Evolutionary conservation across 2,329 filamentous ascomycete species (phyloP).

Genomic region (Aspergillus caelatus): DNA sequence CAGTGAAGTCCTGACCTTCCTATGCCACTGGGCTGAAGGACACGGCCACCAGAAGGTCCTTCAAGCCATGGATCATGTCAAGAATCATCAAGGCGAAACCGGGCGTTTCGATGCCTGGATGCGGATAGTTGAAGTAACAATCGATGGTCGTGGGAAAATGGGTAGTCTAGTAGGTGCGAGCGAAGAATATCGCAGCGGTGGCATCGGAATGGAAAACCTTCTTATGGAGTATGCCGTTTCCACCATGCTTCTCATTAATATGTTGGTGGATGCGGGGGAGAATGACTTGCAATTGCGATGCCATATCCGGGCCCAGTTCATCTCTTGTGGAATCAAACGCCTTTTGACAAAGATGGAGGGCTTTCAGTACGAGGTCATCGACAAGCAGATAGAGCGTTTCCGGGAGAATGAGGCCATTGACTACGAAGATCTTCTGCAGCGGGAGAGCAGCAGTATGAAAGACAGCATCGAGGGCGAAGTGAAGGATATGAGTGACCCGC

Average conservation of each 20-base stretch:
- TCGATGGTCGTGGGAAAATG: slow-evolving; percentile 98
- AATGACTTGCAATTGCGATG: slow-evolving; percentile 86
- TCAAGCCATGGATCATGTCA: slow-evolving; percentile 89
- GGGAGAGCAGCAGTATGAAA: slow-evolving; percentile 86
- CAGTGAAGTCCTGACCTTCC: slow-evolving; percentile 92
- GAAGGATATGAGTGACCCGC: slow-evolving; percentile 89
- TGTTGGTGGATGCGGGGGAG: slow-evolving; percentile 89
- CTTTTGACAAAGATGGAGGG: slow-evolving; percentile 95
- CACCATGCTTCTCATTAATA: slow-evolving; percentile 92
- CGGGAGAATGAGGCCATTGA: slow-evolving; percentile 94
- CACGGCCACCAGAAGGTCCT: slow-evolving; percentile 92
- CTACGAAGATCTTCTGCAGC: slow-evolving; percentile 94
- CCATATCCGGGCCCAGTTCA: slow-evolving; percentile 95
- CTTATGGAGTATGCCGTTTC: slow-evolving; percentile 99
- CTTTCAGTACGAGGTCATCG: slow-evolving; percentile 97
- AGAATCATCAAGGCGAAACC: slow-evolving; percentile 84
- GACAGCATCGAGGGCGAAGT: slow-evolving; percentile 83
- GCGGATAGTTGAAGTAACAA: slow-evolving; percentile 94
- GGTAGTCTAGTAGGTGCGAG: slow-evolving; percentile 95
- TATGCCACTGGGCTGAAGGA: slow-evolving; percentile 91
- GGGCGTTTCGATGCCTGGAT: slow-evolving; percentile 98
- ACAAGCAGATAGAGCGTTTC: slow-evolving; percentile 96
- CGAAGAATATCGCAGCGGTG: slow-evolving; percentile 92
- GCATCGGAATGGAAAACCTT: slow-evolving; percentile 97
- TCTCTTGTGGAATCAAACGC: slow-evolving; percentile 90